Conservation (phyloP, 1,139 yeast species). For the Cylindricascospora bacillispora region DNA sequence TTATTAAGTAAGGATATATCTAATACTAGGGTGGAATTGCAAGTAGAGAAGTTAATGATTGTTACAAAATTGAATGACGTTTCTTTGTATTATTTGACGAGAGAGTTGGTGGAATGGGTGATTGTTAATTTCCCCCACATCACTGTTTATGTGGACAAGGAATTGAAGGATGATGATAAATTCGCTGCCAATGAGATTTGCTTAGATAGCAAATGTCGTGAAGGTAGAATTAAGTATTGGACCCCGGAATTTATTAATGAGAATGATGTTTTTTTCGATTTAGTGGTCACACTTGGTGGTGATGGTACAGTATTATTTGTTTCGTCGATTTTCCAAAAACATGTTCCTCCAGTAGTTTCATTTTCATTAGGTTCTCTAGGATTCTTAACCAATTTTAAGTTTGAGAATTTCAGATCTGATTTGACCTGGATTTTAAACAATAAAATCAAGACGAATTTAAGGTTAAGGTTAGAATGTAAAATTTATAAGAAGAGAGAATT, state of each 20-base stretch:
- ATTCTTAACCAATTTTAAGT: constrained; percentile 65
- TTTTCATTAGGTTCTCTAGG: constrained; percentile 76
- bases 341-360: constrained; percentile 81
- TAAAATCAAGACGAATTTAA: constrained; percentile 64
- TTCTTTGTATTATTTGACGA: constrained; percentile 56
- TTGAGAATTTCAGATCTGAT: constrained; percentile 50
- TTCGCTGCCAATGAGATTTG: constrained; percentile 39
- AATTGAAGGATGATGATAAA: constrained; percentile 46
- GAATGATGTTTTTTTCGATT: constrained; percentile 47
- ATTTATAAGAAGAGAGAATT: constrained; percentile 31
- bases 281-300: constrained; percentile 75
- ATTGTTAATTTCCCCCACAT: constrained; percentile 36
- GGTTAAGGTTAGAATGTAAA: constrained; percentile 70
- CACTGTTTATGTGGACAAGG: constrained; percentile 57
- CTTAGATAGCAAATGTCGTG: constrained; percentile 17
- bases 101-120: constrained; percentile 71
- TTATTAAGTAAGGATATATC: constrained; percentile 64
- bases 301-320: constrained; percentile 83
- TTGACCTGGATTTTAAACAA: constrained; percentile 45
- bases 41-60: constrained; percentile 58
- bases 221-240: constrained; percentile 51
- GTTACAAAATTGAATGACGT: constrained; percentile 82
- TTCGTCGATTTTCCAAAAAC: constrained; percentile 62
- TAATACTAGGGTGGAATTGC: constrained; percentile 60
- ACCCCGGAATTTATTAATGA: constrained; percentile 41